Conservation (phyloP, 1,284 basidiomycete genomes). For the Ustilago shanxiensis region DNA sequence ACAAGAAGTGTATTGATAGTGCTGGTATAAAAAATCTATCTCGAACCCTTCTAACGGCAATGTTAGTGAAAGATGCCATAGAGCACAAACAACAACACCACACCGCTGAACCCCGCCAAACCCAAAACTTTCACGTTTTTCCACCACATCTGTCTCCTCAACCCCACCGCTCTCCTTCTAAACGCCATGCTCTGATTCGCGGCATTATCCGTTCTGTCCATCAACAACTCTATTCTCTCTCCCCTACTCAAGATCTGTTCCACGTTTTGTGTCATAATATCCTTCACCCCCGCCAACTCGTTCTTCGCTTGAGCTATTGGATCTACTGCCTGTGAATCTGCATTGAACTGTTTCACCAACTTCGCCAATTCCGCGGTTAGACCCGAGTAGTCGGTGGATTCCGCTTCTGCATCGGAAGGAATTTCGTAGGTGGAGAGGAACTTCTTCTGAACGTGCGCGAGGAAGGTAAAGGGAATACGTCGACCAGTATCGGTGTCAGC, state of each 20-base stretch:
- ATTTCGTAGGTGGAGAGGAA: conserved; percentile 47
- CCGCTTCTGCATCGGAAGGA: conserved; percentile 2
- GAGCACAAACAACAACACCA: conserved; percentile 73
- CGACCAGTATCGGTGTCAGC: conserved; percentile 80
- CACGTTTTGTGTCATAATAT: conserved; percentile 84
- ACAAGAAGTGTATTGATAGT: too few species aligned
- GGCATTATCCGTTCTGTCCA: conserved; percentile 97
- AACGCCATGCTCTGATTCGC: conserved; percentile 96
- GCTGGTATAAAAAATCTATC: conserved; percentile 7
- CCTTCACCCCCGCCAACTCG: conserved; percentile 92
- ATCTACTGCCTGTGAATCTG: conserved; percentile 84
- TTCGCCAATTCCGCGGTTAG: conserved; percentile 34
- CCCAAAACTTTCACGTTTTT: conserved; percentile 77
- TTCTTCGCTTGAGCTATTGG: conserved; percentile 88
- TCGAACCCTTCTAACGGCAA: not conserved
- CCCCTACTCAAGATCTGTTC: conserved; percentile 88
- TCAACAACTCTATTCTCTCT: conserved; percentile 93
- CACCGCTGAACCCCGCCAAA: conserved; percentile 79
- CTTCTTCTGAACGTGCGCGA: conserved; percentile 82
- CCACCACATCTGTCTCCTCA: conserved; percentile 97
- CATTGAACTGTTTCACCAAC: conserved; percentile 81
- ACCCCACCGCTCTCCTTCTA: conserved; percentile 85
- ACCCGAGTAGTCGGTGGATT: conserved; percentile 23
- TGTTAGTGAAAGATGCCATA: conserved; percentile 32
- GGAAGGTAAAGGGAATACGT: conserved; percentile 92